These are phyloP conservation scores for Cyclaneusma minus DNA, from an alignment of 2,329 filamentous ascomycete species.

Conservation along the genomic window DNA sequence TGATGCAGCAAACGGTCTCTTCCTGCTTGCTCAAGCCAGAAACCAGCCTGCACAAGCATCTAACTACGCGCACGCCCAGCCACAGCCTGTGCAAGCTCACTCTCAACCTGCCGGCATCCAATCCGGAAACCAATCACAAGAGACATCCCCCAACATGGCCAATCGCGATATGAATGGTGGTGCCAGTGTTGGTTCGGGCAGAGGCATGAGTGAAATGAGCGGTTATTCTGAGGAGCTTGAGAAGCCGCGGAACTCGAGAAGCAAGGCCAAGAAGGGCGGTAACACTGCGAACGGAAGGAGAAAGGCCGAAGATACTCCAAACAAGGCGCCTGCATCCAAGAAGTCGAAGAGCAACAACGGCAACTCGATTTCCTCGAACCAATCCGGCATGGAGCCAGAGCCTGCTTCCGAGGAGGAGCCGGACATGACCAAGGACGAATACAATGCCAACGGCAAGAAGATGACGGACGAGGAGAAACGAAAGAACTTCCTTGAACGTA, in stretches of 20 bases:
- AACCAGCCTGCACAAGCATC: slow-evolving; percentile 34
- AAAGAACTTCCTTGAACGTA: slow-evolving; percentile 93
- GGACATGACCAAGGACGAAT: slow-evolving; percentile 38
- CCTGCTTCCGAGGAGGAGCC: slow-evolving; percentile 22
- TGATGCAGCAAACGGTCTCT: slow-evolving; percentile 87
- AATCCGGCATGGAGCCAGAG: slow-evolving; percentile 18
- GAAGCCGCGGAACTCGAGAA: slow-evolving; percentile 40
- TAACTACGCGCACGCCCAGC: slow-evolving; percentile 14
- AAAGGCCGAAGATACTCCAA: slow-evolving; percentile 50
- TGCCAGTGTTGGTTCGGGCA: slow-evolving; percentile 25
- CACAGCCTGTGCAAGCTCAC: slow-evolving; percentile 16
- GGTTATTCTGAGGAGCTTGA: slow-evolving; percentile 62
- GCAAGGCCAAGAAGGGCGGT: slow-evolving; percentile 52
- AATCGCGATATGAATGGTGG: slow-evolving; percentile 28
- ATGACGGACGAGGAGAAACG: slow-evolving; percentile 99
- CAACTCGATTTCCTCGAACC: slow-evolving; percentile 20
- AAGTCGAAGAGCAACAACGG: slow-evolving; percentile 49
- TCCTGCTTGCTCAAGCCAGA: slow-evolving; percentile 61
- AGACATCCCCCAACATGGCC: slow-evolving; percentile 33
- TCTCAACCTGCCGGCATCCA: slow-evolving; percentile 11
- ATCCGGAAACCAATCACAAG: slow-evolving; percentile 9
- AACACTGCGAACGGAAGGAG: slow-evolving; percentile 49
- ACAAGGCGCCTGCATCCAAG: slow-evolving; percentile 53
- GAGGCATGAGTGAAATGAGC: slow-evolving; percentile 49
- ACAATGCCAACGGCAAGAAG: slow-evolving; percentile 54